phyloP scores from a whole-genome alignment of 768 basidiomycete species.

The Pisolithus microcarpus region DNA sequence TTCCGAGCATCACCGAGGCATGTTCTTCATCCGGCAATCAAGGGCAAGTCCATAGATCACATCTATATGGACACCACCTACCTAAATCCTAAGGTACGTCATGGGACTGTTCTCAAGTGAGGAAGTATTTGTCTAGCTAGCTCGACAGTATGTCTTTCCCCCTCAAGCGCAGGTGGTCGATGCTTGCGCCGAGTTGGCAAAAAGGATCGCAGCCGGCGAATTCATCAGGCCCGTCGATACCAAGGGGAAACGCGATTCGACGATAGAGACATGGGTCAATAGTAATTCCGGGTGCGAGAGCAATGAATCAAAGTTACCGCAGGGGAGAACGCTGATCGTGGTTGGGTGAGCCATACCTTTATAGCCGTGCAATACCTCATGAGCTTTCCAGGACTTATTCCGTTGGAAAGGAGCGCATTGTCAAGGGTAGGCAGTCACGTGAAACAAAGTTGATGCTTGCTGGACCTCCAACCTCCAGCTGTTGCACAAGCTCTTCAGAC shows the following conservation, averaged over 20 bases:
- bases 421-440: slow-evolving; percentile 61
- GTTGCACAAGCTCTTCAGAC: slow-evolving; percentile 75
- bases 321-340: slow-evolving; percentile 47
- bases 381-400: slow-evolving; percentile 73
- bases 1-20: slow-evolving; percentile 87
- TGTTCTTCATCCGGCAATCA: slow-evolving; percentile 75
- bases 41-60: slow-evolving; percentile 74
- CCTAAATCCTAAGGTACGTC: slow-evolving; percentile 70
- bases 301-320: slow-evolving; percentile 31
- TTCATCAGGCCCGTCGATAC: slow-evolving; percentile 20
- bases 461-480: slow-evolving; percentile 37
- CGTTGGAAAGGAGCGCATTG: slow-evolving; percentile 95
- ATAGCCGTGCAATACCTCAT: not conserved
- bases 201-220: slow-evolving; percentile 43
- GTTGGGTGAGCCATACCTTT: slow-evolving; percentile 50
- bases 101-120: not conserved
- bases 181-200: slow-evolving; percentile 83
- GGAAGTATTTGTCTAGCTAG: slow-evolving; percentile 1
- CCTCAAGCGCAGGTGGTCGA: slow-evolving; percentile 91
- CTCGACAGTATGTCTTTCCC: slow-evolving; percentile 78
- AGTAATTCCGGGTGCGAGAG: slow-evolving; percentile 12
- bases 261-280: slow-evolving; percentile 50
- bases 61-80: slow-evolving; percentile 97
- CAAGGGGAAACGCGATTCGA: slow-evolving; percentile 21
- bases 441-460: slow-evolving; percentile 1